Base-by-base conservation (phyloP, 2,329 filamentous ascomycete species). In the Scedosporium minutisporum region DNA sequence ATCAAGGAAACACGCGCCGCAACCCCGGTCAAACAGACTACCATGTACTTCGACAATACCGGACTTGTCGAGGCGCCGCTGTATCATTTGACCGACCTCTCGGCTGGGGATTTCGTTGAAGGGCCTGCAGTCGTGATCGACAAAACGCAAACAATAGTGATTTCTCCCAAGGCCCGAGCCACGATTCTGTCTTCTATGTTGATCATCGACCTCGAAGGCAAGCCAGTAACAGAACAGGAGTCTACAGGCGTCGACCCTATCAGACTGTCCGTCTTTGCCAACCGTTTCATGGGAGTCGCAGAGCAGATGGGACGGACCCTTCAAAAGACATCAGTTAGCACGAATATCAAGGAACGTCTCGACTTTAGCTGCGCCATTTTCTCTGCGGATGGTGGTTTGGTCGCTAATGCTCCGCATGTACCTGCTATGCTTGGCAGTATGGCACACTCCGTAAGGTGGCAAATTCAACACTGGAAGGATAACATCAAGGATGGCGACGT, bases 341-440 rank as follows among this genome's bases (percentile, higher is more conserved):
- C 87, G 0, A 93, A 92, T 67, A 88, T 93, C 71, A 89, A 93
- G 68, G 90, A 93, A 70, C 82, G 89, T 3, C 79, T 93, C 1
- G 90, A 93, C 69, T 93, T 92, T 69, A 91, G 87, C 1, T 93
- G 90, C 66, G 90, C 90, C 2, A 77, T 93, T 0, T 93, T 93
- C 69, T 88, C 90, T 78, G 86, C 6, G 73, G 87, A 87, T 23
- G 89, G 89, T 12, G 87, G 87, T 0, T 77, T 92, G 0, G 88
- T 91, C 1, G 87, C 88, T 3, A 91, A 91, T 69, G 84, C 89
- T 6, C 89, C 89, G 0, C 89, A 92, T 75, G 78, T 92, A 1
- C 89, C 89, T 0, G 88, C 91, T 1, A 88, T 91, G 70, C 76
- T 92, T 3, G 89, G 89, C 16, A 89, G 85, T 25, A 92, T 92